Percentiles rank a stretch among this genome's conserved stretches.
Conservation (phyloP, 2,329 filamentous ascomycete species). For the Orbilia blumenaviensis region DNA sequence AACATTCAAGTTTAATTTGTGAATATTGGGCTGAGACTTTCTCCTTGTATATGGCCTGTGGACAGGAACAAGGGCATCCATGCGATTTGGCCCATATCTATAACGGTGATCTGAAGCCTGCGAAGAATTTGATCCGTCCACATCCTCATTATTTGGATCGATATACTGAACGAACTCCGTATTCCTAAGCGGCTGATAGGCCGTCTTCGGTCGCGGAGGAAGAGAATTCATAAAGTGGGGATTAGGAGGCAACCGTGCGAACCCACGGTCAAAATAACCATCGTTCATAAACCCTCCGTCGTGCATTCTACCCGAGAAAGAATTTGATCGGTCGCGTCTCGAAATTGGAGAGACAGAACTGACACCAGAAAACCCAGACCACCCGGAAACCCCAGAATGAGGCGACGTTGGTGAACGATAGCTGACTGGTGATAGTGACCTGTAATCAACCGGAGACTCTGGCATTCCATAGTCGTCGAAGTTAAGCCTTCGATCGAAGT, state of each 20-base stretch:
- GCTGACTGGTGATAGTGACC: constrained; percentile 36
- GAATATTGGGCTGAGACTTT: constrained; percentile 48
- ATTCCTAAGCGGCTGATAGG: constrained; percentile 49
- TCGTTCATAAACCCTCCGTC: constrained; percentile 19
- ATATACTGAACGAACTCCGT: constrained; percentile 54
- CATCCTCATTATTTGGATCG: constrained; percentile 41
- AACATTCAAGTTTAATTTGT: constrained; percentile 53
- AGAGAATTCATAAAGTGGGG: constrained; percentile 49
- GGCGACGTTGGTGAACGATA: constrained; percentile 52
- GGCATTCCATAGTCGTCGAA: constrained; percentile 50
- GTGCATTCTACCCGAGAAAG: constrained; percentile 40
- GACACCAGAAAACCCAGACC: constrained; percentile 51
- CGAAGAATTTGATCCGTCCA: constrained; percentile 50
- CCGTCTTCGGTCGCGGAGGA: constrained; percentile 47
- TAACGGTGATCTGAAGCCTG: constrained; percentile 51
- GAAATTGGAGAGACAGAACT: constrained; percentile 49
- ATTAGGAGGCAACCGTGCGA: constrained; percentile 34
- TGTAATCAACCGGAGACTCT: constrained; percentile 46
- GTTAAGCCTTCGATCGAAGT: constrained; percentile 50
- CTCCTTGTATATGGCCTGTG: constrained; percentile 42
- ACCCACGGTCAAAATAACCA: constrained; percentile 37
- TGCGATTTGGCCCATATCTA: constrained; percentile 25
- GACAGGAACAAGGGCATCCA: constrained; percentile 44
- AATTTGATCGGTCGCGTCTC: constrained; percentile 35
- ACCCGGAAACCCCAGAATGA: constrained; percentile 49